phyloP scores from a whole-genome alignment of 768 basidiomycete genomes.

The Coprinopsis cinerea region DNA sequence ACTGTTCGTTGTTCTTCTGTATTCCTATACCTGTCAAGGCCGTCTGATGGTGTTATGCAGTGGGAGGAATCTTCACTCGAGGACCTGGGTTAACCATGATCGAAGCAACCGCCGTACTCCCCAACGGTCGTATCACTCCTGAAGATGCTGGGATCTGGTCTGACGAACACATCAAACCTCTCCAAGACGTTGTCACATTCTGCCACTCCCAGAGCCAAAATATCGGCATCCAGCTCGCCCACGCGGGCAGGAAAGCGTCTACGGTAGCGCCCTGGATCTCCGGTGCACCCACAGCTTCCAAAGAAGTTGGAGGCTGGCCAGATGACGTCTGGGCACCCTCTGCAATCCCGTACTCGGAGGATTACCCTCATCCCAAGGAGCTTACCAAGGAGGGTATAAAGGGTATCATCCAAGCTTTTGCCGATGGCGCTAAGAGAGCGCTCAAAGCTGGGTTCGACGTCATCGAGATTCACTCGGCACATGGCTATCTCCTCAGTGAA shows the following conservation, averaged over 20 bases:
- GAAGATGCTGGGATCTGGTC: slow-evolving; percentile 61
- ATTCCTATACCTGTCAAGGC: slow-evolving; percentile 12
- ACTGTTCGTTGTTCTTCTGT: slow-evolving; percentile 40
- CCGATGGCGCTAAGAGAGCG: slow-evolving; percentile 42
- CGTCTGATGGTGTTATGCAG: slow-evolving; percentile 20
- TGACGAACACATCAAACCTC: slow-evolving; percentile 43
- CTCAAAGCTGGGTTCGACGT: slow-evolving; percentile 47
- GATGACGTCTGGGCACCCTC: slow-evolving; percentile 55
- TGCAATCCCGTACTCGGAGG: slow-evolving; percentile 34
- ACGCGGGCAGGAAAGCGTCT: slow-evolving; percentile 71
- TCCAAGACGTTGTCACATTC: slow-evolving; percentile 53
- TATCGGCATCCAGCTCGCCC: slow-evolving; percentile 72
- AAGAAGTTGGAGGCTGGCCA: slow-evolving; percentile 42
- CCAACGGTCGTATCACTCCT: slow-evolving; percentile 59
- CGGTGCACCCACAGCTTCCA: slow-evolving; percentile 23
- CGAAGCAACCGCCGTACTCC: slow-evolving; percentile 61
- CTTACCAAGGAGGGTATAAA: slow-evolving; percentile 54
- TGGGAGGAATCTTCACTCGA: slow-evolving; percentile 47
- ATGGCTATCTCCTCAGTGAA: slow-evolving; percentile 53
- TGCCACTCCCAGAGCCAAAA: slow-evolving; percentile 67
- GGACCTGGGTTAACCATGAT: slow-evolving; percentile 53
- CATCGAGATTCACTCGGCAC: slow-evolving; percentile 58
- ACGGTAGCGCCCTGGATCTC: slow-evolving; percentile 57
- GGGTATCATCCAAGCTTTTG: slow-evolving; percentile 52
- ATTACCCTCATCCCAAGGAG: slow-evolving; percentile 49